phyloP scores from a whole-genome alignment of 2,329 filamentous ascomycete species.

The Trichoderma sp. region DNA sequence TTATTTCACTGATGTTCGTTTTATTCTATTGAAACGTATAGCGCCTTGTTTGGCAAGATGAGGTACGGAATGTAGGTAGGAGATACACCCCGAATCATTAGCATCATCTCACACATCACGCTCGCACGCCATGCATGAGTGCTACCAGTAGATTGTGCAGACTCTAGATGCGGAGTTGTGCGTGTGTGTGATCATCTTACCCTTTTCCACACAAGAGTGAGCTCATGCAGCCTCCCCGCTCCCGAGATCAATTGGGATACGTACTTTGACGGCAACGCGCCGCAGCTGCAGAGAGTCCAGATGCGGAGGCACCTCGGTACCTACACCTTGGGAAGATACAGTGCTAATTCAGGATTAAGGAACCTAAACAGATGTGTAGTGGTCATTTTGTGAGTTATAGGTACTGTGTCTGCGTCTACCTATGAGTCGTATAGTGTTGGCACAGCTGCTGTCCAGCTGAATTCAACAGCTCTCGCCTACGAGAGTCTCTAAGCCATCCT shows the following conservation, averaged over 20 bases:
- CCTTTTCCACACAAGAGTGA: background rate
- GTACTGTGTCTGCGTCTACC: background rate
- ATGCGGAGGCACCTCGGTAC: background rate
- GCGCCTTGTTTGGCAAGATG: background rate
- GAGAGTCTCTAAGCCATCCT: background rate
- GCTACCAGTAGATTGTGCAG: background rate
- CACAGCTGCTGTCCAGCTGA: background rate
- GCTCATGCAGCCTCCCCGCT: constrained; percentile 18
- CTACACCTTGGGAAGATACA: background rate
- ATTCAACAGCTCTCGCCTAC: background rate
- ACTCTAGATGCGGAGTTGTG: constrained; percentile 21
- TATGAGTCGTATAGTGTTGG: background rate
- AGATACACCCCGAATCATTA: background rate
- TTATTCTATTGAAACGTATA: background rate
- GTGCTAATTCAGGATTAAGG: background rate
- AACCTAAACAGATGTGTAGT: background rate
- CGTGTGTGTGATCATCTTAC: constrained; percentile 10
- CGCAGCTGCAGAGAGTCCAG: background rate
- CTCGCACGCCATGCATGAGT: background rate
- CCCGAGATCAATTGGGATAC: background rate
- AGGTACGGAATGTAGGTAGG: too few species aligned
- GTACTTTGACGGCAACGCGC: background rate
- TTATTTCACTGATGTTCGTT: background rate
- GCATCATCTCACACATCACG: too few species aligned
- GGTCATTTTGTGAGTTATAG: background rate